Evolutionary conservation across 441 rosid species (phyloP).

Genomic region (Eruca vesicaria): DNA sequence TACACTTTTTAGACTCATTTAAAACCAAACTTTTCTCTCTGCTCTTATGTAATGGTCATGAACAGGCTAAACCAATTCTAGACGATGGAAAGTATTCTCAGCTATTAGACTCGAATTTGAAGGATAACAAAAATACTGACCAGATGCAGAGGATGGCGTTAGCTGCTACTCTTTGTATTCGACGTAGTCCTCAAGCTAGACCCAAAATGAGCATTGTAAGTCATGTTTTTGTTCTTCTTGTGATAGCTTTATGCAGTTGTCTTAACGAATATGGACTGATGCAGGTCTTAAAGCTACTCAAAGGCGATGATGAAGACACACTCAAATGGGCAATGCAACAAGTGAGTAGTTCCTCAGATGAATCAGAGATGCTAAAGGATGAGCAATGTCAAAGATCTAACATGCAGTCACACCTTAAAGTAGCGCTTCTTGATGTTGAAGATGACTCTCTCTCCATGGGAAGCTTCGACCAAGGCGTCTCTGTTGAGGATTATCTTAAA

Average conservation of each 20-base stretch:
- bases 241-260: background rate
- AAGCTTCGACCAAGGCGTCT: slow-evolving; percentile 53
- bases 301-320: slow-evolving; percentile 46
- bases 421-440: slow-evolving; percentile 56
- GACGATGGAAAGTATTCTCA: slow-evolving; percentile 50
- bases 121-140: slow-evolving; percentile 34
- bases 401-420: slow-evolving; percentile 62
- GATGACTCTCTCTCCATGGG: slow-evolving; percentile 61
- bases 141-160: slow-evolving; percentile 62
- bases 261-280: background rate
- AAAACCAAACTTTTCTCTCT: background rate
- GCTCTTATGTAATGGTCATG: background rate
- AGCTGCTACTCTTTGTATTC: no score
- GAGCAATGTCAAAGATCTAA: slow-evolving; percentile 44
- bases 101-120: slow-evolving; percentile 55
- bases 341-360: slow-evolving; percentile 41
- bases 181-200: slow-evolving; percentile 63
- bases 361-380: slow-evolving; percentile 47
- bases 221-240: background rate
- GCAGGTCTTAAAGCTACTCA: slow-evolving; percentile 60
- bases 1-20: background rate
- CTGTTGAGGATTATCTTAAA: slow-evolving; percentile 65
- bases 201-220: slow-evolving; percentile 67
- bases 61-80: slow-evolving; percentile 65
- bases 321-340: slow-evolving; percentile 55